Evolutionary conservation across 2,329 filamentous ascomycete genomes (phyloP).

Genomic region (Aspergillus fumigatiaffinis): DNA sequence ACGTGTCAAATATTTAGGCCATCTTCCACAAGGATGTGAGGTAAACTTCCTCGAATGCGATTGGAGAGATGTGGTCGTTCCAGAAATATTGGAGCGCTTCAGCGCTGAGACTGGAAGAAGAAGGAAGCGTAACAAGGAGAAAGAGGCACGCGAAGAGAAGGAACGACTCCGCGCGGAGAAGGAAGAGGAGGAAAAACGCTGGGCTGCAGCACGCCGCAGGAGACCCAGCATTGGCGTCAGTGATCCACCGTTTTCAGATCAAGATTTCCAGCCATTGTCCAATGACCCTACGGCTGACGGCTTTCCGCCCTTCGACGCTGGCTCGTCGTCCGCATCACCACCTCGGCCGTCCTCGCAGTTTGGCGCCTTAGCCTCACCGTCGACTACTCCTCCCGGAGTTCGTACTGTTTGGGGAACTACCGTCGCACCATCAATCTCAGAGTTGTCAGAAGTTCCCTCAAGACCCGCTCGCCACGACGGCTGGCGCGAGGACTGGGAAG

Average conservation of each 20-base stretch:
- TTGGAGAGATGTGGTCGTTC: slow-evolving; percentile 83
- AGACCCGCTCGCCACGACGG: slow-evolving; percentile 61
- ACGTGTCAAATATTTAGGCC: slow-evolving; percentile 79
- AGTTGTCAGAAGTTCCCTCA: slow-evolving; percentile 46
- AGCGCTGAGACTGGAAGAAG: slow-evolving; percentile 70
- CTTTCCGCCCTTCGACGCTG: slow-evolving; percentile 24
- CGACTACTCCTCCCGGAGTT: slow-evolving; percentile 70
- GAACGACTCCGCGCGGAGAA: slow-evolving; percentile 79
- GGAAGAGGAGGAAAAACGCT: slow-evolving; percentile 65
- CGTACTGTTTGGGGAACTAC: slow-evolving; percentile 93
- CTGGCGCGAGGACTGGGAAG: slow-evolving; percentile 81
- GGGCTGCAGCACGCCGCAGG: slow-evolving; percentile 63
- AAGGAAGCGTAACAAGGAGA: slow-evolving; percentile 73
- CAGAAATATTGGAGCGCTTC: slow-evolving; percentile 72
- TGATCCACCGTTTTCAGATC: slow-evolving; percentile 50
- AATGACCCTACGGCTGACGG: slow-evolving; percentile 28
- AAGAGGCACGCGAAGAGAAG: slow-evolving; percentile 80
- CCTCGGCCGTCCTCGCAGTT: slow-evolving; percentile 41
- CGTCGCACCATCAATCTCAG: slow-evolving; percentile 57
- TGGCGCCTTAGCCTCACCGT: slow-evolving; percentile 65
- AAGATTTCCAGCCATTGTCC: slow-evolving; percentile 64
- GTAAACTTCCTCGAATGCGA: slow-evolving; percentile 90
- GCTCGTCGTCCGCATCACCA: slow-evolving; percentile 39
- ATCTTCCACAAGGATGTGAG: slow-evolving; percentile 85
- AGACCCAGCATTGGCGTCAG: slow-evolving; percentile 48